Evolutionary conservation across 1,139 yeast species (phyloP), one percentile per base, ranked within the genome.

Genomic region (Scheffersomyces insectosa): DNA sequence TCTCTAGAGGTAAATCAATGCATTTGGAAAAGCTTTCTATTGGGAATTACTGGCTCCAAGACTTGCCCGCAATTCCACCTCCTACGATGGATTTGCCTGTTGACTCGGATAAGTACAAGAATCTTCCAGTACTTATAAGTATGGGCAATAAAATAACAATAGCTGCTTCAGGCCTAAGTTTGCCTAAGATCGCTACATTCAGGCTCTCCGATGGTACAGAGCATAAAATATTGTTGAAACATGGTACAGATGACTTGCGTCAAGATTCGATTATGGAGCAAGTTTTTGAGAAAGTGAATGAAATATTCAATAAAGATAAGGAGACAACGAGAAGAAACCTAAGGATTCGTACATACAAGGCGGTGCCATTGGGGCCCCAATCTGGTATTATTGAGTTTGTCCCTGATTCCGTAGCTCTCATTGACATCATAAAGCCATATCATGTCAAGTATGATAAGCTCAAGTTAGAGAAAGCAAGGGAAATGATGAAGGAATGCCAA

Each of bases 201-300:
- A 46, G 44, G 0, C 65, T 84, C 14, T 70, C 82, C 0, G 77
- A 81, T 56, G 98, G 97, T 0, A 52, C 62, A 0, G 56, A 49
- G 0, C 84, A 80, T 46, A 79, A 71, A 44, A 75, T 85, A 57
- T 68, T 93, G 15, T 70, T 90, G 52, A 95, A 95, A 57, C 88
- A 89, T 27, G 91, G 96, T 4, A 79, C 88, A 5, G 99, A 95
- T 64, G 99, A 95, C 63, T 66, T 93, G 43, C 71, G 99, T 43
- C 99, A 95, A 63, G 99, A 95, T 64, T 88, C 96, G 0, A 88
- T 93, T 47, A 95, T 95, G 99, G 96, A 91, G 60, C 99, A 93
- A 59, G 98, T 93, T 1, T 95, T 95, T 62, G 85, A 77, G 25
- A 88, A 90, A 59, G 97, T 90, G 14, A 89, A 91, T 56, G 66